phyloP scores from a whole-genome alignment of 2,329 filamentous ascomycete genomes.

The Alternaria panax region DNA sequence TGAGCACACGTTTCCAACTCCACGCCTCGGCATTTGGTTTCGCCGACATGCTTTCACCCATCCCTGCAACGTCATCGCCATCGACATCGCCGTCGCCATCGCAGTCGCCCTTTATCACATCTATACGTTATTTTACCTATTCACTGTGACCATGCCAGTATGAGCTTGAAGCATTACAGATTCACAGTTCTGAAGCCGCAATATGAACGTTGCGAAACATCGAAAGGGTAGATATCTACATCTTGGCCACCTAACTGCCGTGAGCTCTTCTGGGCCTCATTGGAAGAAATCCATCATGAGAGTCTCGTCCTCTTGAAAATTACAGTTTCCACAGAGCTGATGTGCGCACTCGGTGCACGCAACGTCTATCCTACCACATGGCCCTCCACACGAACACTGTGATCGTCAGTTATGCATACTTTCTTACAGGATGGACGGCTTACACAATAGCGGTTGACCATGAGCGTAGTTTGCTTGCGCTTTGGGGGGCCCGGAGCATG shows the following conservation, averaged over 20 bases:
- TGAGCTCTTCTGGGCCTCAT: background rate
- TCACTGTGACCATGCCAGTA: background rate
- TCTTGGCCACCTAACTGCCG: background rate
- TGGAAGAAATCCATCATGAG: conserved; percentile 1
- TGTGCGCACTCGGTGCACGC: conserved; percentile 18
- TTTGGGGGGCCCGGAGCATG: background rate
- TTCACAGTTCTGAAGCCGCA: background rate
- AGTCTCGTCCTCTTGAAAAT: background rate
- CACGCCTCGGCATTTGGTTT: conserved; percentile 33
- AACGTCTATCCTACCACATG: background rate
- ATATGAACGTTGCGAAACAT: background rate
- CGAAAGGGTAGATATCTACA: background rate
- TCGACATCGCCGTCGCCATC: background rate
- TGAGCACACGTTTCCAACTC: conserved; percentile 40
- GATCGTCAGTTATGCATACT: conserved; percentile 2
- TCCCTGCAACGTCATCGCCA: conserved; percentile 11
- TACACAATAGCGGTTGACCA: conserved; percentile 15
- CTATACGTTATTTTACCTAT: background rate
- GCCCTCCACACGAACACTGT: conserved; percentile 11
- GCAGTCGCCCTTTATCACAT: background rate
- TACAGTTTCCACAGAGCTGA: conserved; percentile 6
- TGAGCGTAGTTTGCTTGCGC: background rate
- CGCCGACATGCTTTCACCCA: conserved; percentile 19
- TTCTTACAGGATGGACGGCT: background rate
- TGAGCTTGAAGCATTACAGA: background rate